Evolutionary conservation across 176 grass and related monocot species (phyloP), one percentile per base, ranked within the genome.

Genomic region (Musa troglodytarum): DNA sequence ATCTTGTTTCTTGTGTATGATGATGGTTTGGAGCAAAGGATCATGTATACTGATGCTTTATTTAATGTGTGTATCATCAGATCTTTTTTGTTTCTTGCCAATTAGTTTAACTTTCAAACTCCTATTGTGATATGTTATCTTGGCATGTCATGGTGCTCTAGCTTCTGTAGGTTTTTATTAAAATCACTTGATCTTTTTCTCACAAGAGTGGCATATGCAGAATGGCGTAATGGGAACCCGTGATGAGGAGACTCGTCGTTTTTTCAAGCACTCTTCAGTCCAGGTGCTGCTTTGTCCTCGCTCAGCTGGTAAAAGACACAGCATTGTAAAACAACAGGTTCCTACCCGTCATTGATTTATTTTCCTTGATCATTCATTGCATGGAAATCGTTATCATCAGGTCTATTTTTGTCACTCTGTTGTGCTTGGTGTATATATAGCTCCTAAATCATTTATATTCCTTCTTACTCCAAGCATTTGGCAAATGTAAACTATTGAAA

Each of bases 211-310:
- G 57, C 49, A 57, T 58, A 66, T 79, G 25, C 74, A 90, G 88
- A 72, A 82, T 82, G 87, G 92, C 81, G 74, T 82, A 65, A 96
- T 96, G 88, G 86, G 88, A 72, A 96, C 92, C 71, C 79, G 51
- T 73, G 87, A 90, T 50, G 88, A 96, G 84, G 92, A 82, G 80
- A 91, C 92, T 72, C 69, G 69, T n/a, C 78, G 84, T 50, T 96
- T 96, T 88, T 96, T 96, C 81, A 96, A 96, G 74, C 92, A 96
- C 81, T 96, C 92, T 87, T 89, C 92, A 54, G 88, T 96, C 22
- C 85, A 96, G 51, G 81, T 96, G 54, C 76, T 91, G 77, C 79
- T 96, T 81, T 92, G 92, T 77, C 81, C 85, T 74, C 89, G 88
- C 15, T 92, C 88, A 76, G 88, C 88, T 81, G 86, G 84, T 52